Evolutionary conservation across 371 early-diverging fungal species (phyloP), one percentile per base, ranked within the genome.

Genomic region (Dichotomocladium elegans): DNA sequence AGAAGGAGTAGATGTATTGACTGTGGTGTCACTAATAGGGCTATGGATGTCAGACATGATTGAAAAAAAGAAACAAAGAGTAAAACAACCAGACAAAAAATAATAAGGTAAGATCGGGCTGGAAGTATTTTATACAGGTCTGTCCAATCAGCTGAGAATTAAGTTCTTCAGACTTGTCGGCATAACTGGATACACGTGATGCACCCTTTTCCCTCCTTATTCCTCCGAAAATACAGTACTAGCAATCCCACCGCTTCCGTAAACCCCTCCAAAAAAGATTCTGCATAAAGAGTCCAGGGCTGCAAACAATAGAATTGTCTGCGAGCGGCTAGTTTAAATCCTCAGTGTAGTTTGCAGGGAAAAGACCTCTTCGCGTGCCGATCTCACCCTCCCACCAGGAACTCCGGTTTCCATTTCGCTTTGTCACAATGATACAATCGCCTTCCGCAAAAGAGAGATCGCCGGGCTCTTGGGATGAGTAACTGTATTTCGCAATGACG

Each of bases 341-440:
- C 35, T 68, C 63, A 2, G 73, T 72, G 26, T 66, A 69, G 42
- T 72, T 72, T 3, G 73, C 73, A 34, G 73, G 73, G 34, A 72
- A 72, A 25, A 57, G 58, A 6, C 92, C 92, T 51, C 62, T 68
- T 11, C 61, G 59, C n/a, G 78, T 82, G 24, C 88, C 79, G 51
- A 78, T 74, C 33, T 57, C 69, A 4, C 93, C 93, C 50, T 78
- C 78, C 93, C 93, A 92, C 92, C 92, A 91, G 62, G 81, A 79
- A 57, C 90, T 74, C 19, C 72, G 69, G 47, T 75, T 72, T 1
- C 74, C 83, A 1, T 82, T 79, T 29, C 78, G 64, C 47, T 81
- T 75, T 24, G 72, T 61, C 10, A 92, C 81, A n/a, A 77, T 83
- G 53, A 92, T 89, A 25, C 78, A 53, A 66, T 92, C 92, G 14